Evolutionary conservation across 768 basidiomycete genomes (phyloP).

Genomic region (Mycena indigotica): DNA sequence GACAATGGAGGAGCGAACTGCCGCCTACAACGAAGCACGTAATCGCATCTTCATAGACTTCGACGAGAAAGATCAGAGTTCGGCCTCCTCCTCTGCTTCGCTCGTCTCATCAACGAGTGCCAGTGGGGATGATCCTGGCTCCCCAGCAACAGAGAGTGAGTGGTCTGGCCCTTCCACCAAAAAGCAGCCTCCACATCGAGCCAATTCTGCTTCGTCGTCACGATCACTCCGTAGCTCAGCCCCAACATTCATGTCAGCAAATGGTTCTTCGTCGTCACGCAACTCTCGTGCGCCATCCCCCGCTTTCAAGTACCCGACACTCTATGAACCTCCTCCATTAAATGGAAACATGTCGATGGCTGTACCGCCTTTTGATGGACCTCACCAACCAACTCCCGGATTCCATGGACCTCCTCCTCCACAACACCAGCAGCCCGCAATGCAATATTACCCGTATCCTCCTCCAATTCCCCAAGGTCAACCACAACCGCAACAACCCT

Average conservation of each 20-base stretch:
- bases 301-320: slow-evolving; percentile 70
- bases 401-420: slow-evolving; percentile 33
- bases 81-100: slow-evolving; percentile 75
- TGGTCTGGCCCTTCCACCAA: slow-evolving; percentile 63
- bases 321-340: slow-evolving; percentile 62
- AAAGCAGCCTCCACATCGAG: slow-evolving; percentile 51
- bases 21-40: slow-evolving; percentile 86
- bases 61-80: slow-evolving; percentile 73
- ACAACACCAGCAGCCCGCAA: slow-evolving; percentile 29
- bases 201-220: slow-evolving; percentile 58
- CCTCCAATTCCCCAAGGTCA: slow-evolving; percentile 34
- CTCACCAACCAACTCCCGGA: slow-evolving; percentile 44
- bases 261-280: slow-evolving; percentile 63
- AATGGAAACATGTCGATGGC: slow-evolving; percentile 31
- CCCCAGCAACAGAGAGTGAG: slow-evolving; percentile 80
- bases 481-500: slow-evolving; percentile 27
- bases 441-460: slow-evolving; percentile 28
- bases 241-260: slow-evolving; percentile 46
- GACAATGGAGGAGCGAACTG: slow-evolving; percentile 85
- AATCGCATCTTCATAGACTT: slow-evolving; percentile 86
- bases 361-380: slow-evolving; percentile 13
- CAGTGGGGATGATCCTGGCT: slow-evolving; percentile 66
- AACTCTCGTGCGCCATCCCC: slow-evolving; percentile 77
- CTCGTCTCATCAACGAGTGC: slow-evolving; percentile 59
- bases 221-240: slow-evolving; percentile 60